These are phyloP conservation scores for Mimosa bimucronata DNA, from an alignment of 306 rosid species.

Conservation along the genomic window DNA sequence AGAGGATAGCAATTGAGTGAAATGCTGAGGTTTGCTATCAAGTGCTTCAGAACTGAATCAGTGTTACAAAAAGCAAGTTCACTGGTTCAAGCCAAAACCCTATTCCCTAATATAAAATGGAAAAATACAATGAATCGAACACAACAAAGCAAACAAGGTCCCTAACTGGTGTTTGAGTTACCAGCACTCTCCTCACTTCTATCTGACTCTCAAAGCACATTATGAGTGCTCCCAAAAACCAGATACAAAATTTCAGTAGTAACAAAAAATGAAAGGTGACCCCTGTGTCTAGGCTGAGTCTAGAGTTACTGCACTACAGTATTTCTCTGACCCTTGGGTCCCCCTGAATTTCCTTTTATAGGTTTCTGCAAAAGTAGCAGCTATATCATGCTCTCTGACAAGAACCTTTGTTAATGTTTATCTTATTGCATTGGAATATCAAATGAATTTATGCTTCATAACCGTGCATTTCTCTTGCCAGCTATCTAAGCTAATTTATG, in stretches of 20 bases:
- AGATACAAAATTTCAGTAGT: background rate
- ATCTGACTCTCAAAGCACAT: background rate
- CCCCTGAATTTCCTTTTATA: background rate
- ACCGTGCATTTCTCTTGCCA: constrained; percentile 30
- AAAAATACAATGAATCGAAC: background rate
- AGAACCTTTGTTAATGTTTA: constrained; percentile 19
- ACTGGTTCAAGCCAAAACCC: background rate
- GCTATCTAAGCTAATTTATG: constrained; percentile 32
- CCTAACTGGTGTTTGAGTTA: background rate
- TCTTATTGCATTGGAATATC: constrained; percentile 38
- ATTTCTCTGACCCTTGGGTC: background rate
- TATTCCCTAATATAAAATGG: background rate
- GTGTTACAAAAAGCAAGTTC: background rate
- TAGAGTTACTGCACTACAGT: background rate
- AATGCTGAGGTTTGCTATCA: background rate
- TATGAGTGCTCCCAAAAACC: background rate
- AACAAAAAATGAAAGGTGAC: background rate
- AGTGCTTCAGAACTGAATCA: background rate
- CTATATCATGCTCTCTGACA: background rate
- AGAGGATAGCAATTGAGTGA: background rate
- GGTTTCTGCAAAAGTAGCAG: background rate
- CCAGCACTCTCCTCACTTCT: background rate
- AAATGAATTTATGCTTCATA: constrained; percentile 12
- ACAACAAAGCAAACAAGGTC: background rate
- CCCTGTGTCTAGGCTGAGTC: background rate